phyloP scores from a whole-genome alignment of 1,284 basidiomycete species.

The Coniferiporia sulphurascens region DNA sequence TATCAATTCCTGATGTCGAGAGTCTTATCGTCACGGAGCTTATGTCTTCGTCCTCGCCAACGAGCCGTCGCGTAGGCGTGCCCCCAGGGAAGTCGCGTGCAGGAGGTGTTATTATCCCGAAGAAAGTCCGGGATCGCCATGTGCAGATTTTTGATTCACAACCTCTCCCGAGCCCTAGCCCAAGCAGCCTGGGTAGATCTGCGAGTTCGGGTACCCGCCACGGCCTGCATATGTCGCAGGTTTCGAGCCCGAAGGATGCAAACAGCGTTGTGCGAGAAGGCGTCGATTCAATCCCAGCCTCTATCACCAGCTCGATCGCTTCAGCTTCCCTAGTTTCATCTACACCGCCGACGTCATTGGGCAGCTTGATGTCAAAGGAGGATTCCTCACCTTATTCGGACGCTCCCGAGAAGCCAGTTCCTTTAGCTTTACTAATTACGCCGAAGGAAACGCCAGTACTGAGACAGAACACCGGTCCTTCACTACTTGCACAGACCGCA shows the following conservation, averaged over 20 bases:
- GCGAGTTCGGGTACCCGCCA: constrained; percentile 33
- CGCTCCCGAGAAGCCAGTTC: constrained; percentile 4
- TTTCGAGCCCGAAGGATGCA: constrained; percentile 14
- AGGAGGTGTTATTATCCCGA: constrained; percentile 51
- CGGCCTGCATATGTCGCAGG: constrained; percentile 32
- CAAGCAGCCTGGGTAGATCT: too few species aligned
- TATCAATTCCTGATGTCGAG: constrained; percentile 73
- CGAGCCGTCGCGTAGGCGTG: constrained; percentile 65
- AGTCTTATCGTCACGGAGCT: constrained; percentile 64
- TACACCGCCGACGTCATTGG: constrained; percentile 32
- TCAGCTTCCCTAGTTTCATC: constrained; percentile 21
- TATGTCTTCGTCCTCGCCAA: constrained; percentile 58
- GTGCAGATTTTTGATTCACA: constrained; percentile 78
- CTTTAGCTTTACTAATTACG: constrained; percentile 12
- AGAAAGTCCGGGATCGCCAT: constrained; percentile 49
- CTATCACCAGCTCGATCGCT: constrained; percentile 21
- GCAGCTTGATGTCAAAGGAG: constrained; percentile 28
- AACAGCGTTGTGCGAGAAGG: too few species aligned
- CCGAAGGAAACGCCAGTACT: constrained; percentile 12
- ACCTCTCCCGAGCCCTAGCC: constrained; percentile 45
- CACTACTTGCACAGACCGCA: constrained; percentile 67
- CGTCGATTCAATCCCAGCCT: constrained; percentile 10
- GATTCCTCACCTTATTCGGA: constrained; percentile 2
- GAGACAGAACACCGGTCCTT: constrained; percentile 37
- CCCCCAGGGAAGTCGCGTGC: constrained; percentile 54